Base-by-base conservation (phyloP, 108 stramenopile species). In the Skeletonema potamos region DNA sequence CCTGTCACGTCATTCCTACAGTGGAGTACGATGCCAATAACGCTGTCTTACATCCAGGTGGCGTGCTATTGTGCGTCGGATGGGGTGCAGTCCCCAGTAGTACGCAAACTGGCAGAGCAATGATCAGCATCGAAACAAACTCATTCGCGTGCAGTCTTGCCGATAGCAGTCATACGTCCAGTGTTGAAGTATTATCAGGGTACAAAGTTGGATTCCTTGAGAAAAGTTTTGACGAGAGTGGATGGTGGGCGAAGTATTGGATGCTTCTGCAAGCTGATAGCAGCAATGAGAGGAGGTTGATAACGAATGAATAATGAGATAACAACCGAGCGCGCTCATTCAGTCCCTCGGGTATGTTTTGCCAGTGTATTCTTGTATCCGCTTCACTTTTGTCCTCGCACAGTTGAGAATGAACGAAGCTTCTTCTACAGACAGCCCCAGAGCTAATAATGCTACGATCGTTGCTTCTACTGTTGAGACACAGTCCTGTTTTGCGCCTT, bases 201-300 rank as follows among this genome's bases (percentile, higher is more conserved):
- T 84, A 85, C 30, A 72, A 83, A 66, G 82, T 86, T 54, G 87
- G 82, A 6, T 74, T 91, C 55, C 72, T 93, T 54, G 92, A 93
- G 61, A 93, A 90, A 64, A 89, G 88, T 64, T 86, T 79, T 55
- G 91, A 90, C 62, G 86, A 87, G 39, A 66, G 66, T 73, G 85
- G 80, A 17, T 93, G 92, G 92, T 93, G 92, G 92, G 89, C 92
- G 5, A 93, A 93, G 73, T 93, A 86, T 66, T 93, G 92, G 92
- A 64, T 93, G 26, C 74, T 93, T 34, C 64, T 89, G 39, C 39
- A 54, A 51, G 22, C 48, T n/a, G 48, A 51, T 51, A 17, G 8
- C 22, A 24, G 48, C 22, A 51, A 51, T 1, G 22, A 51, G 18
- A 51, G 18, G 48, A 51, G 22, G 4, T 51, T 51, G 22, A 22